Conservation (phyloP, 2,329 filamentous ascomycete genomes). For the Pyricularia pennisetigena region DNA sequence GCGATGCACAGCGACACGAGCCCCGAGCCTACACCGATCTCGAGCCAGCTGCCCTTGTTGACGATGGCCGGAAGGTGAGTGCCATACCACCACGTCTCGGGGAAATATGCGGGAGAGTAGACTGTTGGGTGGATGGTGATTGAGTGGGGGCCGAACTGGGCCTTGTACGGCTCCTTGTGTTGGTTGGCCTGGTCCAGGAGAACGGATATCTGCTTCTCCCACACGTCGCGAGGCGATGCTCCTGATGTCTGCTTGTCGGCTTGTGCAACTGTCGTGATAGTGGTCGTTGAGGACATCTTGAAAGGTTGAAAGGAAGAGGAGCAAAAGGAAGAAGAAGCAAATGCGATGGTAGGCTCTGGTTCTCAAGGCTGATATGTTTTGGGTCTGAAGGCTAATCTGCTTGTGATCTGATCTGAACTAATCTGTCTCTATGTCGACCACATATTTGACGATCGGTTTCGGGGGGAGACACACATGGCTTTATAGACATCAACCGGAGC, state of each 20-base stretch:
- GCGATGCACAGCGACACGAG: not conserved
- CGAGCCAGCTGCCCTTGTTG: constrained; percentile 4
- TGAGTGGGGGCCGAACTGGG: not conserved
- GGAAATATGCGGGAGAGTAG: constrained; percentile 2
- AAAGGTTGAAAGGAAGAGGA: no score
- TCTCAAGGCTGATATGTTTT: no score
- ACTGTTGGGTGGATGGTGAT: constrained; percentile 2
- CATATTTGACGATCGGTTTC: no score
- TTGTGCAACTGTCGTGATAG: not conserved
- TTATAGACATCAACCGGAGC: no score
- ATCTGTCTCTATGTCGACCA: no score
- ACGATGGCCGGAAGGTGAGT: not conserved
- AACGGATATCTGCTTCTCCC: constrained; percentile 1
- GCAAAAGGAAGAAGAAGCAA: no score
- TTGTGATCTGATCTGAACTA: no score
- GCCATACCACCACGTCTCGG: constrained; percentile 3
- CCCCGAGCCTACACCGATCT: constrained; percentile 1
- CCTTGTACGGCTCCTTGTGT: constrained; percentile 1
- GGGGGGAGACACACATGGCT: no score
- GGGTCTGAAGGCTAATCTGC: no score
- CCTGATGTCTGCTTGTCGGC: not conserved
- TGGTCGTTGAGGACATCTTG: not conserved
- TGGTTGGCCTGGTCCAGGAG: constrained; percentile 3
- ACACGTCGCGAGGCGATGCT: constrained; percentile 1
- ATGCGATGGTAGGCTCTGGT: no score